Conservation (phyloP, 306 rosid species). For the Astragalus glycyphyllos region DNA sequence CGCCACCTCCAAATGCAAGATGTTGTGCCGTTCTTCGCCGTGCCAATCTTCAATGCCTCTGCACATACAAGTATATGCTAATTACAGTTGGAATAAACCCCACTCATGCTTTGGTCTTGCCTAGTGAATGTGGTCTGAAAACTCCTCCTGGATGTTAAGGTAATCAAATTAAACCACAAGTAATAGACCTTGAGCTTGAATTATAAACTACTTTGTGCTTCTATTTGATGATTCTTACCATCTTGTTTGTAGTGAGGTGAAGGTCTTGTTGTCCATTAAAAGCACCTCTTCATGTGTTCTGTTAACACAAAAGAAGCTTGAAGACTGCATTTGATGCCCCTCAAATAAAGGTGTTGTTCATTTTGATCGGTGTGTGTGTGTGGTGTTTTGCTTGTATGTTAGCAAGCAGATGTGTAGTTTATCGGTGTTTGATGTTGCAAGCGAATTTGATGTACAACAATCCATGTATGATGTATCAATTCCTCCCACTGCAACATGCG, state of each 20-base stretch:
- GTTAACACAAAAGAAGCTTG: conserved; percentile 29
- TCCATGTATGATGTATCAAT: not conserved
- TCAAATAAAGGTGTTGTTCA: conserved; percentile 37
- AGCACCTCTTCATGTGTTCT: conserved; percentile 32
- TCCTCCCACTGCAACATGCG: not conserved
- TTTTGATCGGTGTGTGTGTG: not conserved
- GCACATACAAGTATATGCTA: conserved; percentile 53
- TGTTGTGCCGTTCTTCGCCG: conserved; percentile 60
- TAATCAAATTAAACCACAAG: conserved; percentile 34
- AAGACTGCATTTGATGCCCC: conserved; percentile 15
- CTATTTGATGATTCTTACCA: conserved; percentile 1
- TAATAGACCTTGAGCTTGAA: not conserved
- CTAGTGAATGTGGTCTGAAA: conserved; percentile 58
- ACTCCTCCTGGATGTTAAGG: conserved; percentile 46
- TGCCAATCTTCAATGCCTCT: conserved; percentile 62
- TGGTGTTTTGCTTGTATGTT: not conserved
- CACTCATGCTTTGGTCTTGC: conserved; percentile 62
- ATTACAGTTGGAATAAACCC: conserved; percentile 49
- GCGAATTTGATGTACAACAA: conserved; percentile 22
- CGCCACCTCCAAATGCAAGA: conserved; percentile 46
- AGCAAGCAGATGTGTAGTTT: conserved; percentile 24
- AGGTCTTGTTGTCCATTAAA: conserved; percentile 10
- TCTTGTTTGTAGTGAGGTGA: conserved; percentile 39
- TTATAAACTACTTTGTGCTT: not conserved
- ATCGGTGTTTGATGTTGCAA: conserved; percentile 11